Conservation (phyloP, 305 asterid genomes). For the Striga hermonthica region DNA sequence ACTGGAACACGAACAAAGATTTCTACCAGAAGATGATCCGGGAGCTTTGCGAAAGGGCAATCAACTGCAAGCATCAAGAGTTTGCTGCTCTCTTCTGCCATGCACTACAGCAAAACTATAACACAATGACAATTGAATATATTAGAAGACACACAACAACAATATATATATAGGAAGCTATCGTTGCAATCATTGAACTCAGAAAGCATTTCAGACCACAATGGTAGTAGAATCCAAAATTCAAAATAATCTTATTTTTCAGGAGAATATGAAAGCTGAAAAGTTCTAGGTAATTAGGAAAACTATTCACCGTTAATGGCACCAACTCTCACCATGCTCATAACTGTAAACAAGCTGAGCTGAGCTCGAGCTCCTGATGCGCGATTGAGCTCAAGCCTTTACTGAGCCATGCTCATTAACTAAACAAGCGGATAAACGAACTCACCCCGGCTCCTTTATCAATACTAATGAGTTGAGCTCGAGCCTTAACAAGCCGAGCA, state of each 20-base stretch:
- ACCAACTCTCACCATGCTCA: no score
- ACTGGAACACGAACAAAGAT: conserved; percentile 56
- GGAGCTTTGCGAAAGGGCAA: conserved; percentile 48
- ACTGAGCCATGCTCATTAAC: no score
- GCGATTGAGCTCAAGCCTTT: no score
- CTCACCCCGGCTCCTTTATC: no score
- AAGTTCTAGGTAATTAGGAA: no score
- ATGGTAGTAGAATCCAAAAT: background rate
- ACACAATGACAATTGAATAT: conserved; percentile 26
- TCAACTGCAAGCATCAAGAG: conserved; percentile 37
- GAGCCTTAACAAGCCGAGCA: no score
- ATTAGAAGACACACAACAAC: background rate
- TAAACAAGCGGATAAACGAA: no score
- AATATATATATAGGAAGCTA: background rate
- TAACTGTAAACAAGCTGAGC: no score
- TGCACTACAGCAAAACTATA: conserved; percentile 40
- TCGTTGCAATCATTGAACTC: background rate
- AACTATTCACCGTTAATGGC: no score
- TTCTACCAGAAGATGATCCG: conserved; percentile 61
- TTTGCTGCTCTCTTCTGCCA: conserved; percentile 37
- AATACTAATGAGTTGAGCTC: no score
- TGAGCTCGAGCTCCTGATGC: no score
- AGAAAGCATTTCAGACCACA: background rate
- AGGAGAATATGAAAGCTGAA: no score
- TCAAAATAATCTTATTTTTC: background rate